phyloP scores from a whole-genome alignment of 495 filamentous ascomycete species.

The Evernia prunastri region DNA sequence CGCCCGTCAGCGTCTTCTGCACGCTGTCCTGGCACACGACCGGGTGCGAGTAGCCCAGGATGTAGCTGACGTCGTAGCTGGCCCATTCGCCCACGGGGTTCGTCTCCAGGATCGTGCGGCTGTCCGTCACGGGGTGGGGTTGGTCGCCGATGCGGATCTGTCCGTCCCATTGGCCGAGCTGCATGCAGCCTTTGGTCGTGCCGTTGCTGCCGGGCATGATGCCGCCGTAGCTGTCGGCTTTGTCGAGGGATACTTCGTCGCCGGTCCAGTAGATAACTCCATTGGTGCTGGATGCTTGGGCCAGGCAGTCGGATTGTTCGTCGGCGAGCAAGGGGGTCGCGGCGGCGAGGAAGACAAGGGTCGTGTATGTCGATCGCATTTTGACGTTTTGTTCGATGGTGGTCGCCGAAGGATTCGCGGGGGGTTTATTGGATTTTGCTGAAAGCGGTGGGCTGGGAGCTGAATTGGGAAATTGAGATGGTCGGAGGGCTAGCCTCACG shows the following conservation, averaged over 20 bases:
- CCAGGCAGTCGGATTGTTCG: neutral
- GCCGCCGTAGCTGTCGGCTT: neutral
- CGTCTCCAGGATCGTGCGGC: neutral
- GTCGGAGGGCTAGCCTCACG: constrained; percentile 4
- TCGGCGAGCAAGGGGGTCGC: neutral
- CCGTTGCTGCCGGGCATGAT: constrained; percentile 1
- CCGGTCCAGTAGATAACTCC: constrained; percentile 3
- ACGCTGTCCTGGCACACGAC: neutral
- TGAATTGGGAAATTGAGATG: neutral
- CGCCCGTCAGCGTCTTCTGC: neutral
- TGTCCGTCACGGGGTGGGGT: neutral
- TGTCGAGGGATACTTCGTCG: neutral
- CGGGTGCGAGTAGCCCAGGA: neutral
- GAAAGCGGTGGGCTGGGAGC: constrained; percentile 5
- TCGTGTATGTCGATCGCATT: neutral
- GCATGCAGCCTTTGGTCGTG: constrained; percentile 3
- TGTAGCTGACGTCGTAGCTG: constrained; percentile 5
- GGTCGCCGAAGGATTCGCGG: neutral
- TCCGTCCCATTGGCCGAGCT: neutral
- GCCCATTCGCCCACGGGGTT: neutral
- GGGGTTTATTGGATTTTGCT: neutral
- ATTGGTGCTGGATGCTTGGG: neutral
- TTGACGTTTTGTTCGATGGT: neutral
- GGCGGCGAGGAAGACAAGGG: neutral
- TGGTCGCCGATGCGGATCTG: neutral